Percentiles rank a stretch among this genome's conserved stretches.
Conservation (phyloP, 2,329 filamentous ascomycete species). For the Xylariaceae sp. region DNA sequence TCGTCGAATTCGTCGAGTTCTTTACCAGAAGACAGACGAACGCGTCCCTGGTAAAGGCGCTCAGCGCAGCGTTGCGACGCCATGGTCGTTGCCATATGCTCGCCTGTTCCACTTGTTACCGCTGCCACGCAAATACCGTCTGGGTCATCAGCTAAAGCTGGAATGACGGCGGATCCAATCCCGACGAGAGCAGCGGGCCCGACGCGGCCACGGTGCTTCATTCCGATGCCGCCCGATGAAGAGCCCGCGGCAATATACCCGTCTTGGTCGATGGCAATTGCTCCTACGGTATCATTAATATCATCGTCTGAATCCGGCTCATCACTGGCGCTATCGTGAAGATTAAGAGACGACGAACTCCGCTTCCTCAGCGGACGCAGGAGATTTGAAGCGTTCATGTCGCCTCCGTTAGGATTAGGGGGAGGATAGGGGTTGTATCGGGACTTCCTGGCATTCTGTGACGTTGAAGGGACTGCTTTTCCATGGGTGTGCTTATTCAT, state of each 20-base stretch:
- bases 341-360: slow-evolving; percentile 1
- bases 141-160: slow-evolving; percentile 65
- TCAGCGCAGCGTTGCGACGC: slow-evolving; percentile 84
- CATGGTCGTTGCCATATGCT: slow-evolving; percentile 96
- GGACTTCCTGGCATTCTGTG: slow-evolving; percentile 13
- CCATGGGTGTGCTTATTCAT: not conserved
- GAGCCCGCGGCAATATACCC: slow-evolving; percentile 92
- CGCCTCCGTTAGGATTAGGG: slow-evolving; percentile 1
- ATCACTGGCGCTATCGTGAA: slow-evolving; percentile 19
- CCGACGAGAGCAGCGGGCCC: slow-evolving; percentile 92
- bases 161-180: slow-evolving; percentile 86
- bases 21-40: slow-evolving; percentile 55
- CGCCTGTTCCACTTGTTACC: slow-evolving; percentile 90
- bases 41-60: slow-evolving; percentile 70
- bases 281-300: slow-evolving; percentile 91
- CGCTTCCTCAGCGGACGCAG: not conserved
- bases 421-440: slow-evolving; percentile 11
- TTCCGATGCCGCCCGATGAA: slow-evolving; percentile 95
- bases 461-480: not conserved
- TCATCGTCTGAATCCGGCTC: slow-evolving; percentile 42
- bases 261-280: slow-evolving; percentile 81
- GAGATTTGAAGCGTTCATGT: not conserved
- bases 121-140: slow-evolving; percentile 70
- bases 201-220: slow-evolving; percentile 91
- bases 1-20: slow-evolving; percentile 71